A percentile compares a stretch with the other conserved stretches of the same genome.
phyloP scores from a whole-genome alignment of 23 red algal genomes.

The Gracilaria gracilis region DNA sequence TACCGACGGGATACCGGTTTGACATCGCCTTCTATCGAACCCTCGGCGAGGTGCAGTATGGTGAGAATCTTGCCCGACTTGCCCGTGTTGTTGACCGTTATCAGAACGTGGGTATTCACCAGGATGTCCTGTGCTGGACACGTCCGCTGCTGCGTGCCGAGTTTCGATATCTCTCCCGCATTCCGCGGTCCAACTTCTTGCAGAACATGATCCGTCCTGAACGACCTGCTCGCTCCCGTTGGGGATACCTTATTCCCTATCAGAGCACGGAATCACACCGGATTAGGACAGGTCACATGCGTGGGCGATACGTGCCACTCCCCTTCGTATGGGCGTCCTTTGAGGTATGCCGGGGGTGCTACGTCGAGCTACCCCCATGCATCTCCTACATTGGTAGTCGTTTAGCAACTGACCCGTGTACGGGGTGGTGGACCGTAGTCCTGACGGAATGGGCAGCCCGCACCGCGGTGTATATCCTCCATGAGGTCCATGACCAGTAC shows the following conservation, averaged over 20 bases:
- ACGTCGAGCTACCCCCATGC: slow-evolving; percentile 26
- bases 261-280: slow-evolving; percentile 13
- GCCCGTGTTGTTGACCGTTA: not conserved
- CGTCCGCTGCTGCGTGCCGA: slow-evolving; percentile 11
- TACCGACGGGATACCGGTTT: not conserved
- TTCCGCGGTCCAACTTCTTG: not conserved
- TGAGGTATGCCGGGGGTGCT: slow-evolving; percentile 17
- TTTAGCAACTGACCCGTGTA: not conserved
- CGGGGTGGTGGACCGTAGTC: not conserved
- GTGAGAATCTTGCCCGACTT: not conserved
- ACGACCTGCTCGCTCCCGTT: not conserved
- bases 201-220: slow-evolving; percentile 6
- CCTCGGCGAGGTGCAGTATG: not conserved
- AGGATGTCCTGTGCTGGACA: not conserved
- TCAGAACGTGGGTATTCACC: not conserved
- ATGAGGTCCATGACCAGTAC: too few relatives aligned
- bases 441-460: not conserved
- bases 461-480: not conserved
- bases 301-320: too few relatives aligned
- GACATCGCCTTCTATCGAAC: slow-evolving; percentile 25
- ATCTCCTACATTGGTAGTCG: not conserved
- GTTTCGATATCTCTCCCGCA: slow-evolving; percentile 6
- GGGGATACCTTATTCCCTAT: slow-evolving; percentile 19
- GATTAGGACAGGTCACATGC: too few relatives aligned
- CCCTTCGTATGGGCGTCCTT: not conserved